Evolutionary conservation across 331 rosid species (phyloP).

Genomic region (Stylosanthes scabra): DNA sequence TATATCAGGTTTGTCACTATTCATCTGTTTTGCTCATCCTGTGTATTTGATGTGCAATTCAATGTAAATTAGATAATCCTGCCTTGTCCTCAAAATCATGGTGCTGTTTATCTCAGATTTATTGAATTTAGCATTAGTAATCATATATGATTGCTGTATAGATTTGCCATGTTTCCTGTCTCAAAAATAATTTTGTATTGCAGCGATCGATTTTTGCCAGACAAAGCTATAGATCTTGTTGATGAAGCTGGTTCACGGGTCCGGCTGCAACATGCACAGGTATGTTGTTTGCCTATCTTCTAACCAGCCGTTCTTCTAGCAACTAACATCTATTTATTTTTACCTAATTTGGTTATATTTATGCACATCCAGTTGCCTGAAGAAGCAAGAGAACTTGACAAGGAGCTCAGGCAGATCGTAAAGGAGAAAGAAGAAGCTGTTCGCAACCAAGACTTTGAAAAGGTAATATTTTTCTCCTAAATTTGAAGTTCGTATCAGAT

Average conservation of each 20-base stretch:
- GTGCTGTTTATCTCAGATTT: background rate
- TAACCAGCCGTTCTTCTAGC: background rate
- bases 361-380: conserved; percentile 77
- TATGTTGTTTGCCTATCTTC: conserved; percentile 37
- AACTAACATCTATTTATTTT: conserved; percentile 13
- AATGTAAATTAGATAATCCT: conserved; percentile 5
- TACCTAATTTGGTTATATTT: conserved; percentile 38
- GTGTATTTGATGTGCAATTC: conserved; percentile 22
- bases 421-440: conserved; percentile 96
- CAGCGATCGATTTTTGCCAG: conserved; percentile 98
- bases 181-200: conserved; percentile 36
- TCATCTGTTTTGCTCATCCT: conserved; percentile 23
- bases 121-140: conserved; percentile 17
- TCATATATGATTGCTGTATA: background rate
- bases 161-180: conserved; percentile 9
- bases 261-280: conserved; percentile 97
- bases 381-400: conserved; percentile 96
- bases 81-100: conserved; percentile 14
- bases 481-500: background rate
- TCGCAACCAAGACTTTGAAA: conserved; percentile 97
- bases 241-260: conserved; percentile 99
- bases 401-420: conserved; percentile 85
- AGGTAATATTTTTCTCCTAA: conserved; percentile 55
- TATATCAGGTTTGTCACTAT: conserved; percentile 75
- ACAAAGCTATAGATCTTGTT: conserved; percentile 95